Conservation (phyloP, 495 filamentous ascomycete genomes). For the Aspergillus avenaceus region DNA sequence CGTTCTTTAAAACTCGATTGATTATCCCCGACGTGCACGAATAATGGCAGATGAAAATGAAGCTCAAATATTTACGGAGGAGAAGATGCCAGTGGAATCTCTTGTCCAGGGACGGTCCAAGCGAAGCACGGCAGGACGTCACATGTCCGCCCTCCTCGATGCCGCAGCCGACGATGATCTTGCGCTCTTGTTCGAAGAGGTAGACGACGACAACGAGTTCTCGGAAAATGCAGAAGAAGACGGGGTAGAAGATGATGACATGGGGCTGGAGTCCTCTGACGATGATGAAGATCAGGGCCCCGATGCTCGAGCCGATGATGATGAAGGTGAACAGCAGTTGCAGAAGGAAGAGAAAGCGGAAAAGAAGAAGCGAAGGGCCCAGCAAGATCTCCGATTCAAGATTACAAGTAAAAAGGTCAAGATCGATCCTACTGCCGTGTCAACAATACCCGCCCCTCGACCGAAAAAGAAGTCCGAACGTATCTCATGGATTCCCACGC, state of each 20-base stretch:
- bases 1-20: too few species aligned
- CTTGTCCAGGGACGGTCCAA: conserved; percentile 72
- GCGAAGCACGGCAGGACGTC: conserved; percentile 81
- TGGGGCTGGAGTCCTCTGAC: conserved; percentile 75
- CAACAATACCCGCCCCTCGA: conserved; percentile 49
- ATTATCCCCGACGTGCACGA: neutral
- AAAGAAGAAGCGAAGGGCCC: conserved; percentile 72
- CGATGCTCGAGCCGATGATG: conserved; percentile 55
- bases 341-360: conserved; percentile 55
- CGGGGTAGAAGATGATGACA: conserved; percentile 64
- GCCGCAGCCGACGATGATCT: conserved; percentile 75
- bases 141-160: conserved; percentile 74
- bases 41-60: conserved; percentile 30
- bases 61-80: conserved; percentile 31
- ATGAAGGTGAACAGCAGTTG: conserved; percentile 61
- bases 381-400: conserved; percentile 48
- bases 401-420: conserved; percentile 64
- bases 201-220: conserved; percentile 82
- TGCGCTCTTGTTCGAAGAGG: conserved; percentile 77
- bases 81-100: conserved; percentile 57
- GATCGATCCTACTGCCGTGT: conserved; percentile 55
- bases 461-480: conserved; percentile 93
- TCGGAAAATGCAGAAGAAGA: conserved; percentile 62
- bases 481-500: conserved; percentile 78
- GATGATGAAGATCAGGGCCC: conserved; percentile 72